Conservation (phyloP, 768 basidiomycete species). For the Tylopilus sp. region DNA sequence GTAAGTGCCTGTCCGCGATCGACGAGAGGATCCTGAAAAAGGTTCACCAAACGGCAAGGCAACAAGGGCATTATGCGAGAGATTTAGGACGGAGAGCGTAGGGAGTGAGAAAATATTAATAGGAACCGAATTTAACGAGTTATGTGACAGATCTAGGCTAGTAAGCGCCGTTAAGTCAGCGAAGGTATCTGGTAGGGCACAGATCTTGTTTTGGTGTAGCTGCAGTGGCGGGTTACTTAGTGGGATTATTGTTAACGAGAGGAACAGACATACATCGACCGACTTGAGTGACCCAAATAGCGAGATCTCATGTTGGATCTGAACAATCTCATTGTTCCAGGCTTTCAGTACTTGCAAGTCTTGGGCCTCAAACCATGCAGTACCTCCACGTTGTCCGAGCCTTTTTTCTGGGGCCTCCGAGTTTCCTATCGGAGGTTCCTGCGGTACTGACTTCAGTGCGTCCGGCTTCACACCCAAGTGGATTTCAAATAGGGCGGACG, state of each 20-base stretch:
- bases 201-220: conserved; percentile 75
- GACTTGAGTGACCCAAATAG: conserved; percentile 81
- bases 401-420: conserved; percentile 35
- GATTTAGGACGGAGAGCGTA: conserved; percentile 58
- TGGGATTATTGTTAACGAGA: background rate
- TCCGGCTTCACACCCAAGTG: conserved; percentile 76
- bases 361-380: conserved; percentile 80
- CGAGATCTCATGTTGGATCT: conserved; percentile 79
- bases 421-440: conserved; percentile 52
- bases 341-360: conserved; percentile 74
- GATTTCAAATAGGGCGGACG: conserved; percentile 74
- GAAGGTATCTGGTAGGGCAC: conserved; percentile 59
- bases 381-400: conserved; percentile 40
- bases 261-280: conserved; percentile 58
- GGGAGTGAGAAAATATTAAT: conserved; percentile 65
- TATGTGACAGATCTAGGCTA: conserved; percentile 71
- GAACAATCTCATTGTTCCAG: conserved; percentile 76
- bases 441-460: conserved; percentile 58
- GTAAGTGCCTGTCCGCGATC: conserved; percentile 25
- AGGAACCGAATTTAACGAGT: conserved; percentile 61
- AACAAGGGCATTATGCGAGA: conserved; percentile 67
- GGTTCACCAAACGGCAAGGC: conserved; percentile 60
- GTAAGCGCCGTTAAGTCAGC: conserved; percentile 66
- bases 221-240: conserved; percentile 30
- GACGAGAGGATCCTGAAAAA: conserved; percentile 36